Evolutionary conservation across 2,329 filamentous ascomycete species (phyloP).

Genomic region (Chaetothyriales sp.): DNA sequence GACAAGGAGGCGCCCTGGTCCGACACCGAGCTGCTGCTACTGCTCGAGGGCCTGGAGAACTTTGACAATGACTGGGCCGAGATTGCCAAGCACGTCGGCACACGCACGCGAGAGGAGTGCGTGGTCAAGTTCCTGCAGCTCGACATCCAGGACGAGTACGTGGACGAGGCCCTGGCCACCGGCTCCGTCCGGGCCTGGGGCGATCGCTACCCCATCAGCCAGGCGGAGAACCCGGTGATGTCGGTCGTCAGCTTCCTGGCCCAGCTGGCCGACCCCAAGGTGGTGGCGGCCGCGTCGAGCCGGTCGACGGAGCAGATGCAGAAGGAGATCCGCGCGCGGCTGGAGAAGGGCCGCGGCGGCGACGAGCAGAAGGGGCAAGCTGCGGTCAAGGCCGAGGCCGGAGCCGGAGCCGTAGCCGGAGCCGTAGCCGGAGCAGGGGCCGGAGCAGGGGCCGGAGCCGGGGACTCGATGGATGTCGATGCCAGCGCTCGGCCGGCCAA

Average conservation of each 20-base stretch:
- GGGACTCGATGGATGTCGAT: slow-evolving; percentile 53
- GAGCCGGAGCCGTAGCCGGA: too few relatives aligned
- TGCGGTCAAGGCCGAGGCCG: slow-evolving; percentile 35
- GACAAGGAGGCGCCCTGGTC: slow-evolving; percentile 84
- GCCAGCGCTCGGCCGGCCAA: slow-evolving; percentile 24
- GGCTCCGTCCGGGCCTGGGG: slow-evolving; percentile 54
- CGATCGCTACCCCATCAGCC: slow-evolving; percentile 76
- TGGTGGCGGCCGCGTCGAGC: slow-evolving; percentile 79
- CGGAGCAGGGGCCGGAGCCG: too few relatives aligned
- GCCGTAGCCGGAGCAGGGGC: too few relatives aligned
- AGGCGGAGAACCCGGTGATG: slow-evolving; percentile 91
- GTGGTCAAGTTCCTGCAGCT: slow-evolving; percentile 92
- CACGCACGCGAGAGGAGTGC: slow-evolving; percentile 85
- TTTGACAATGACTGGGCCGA: slow-evolving; percentile 94
- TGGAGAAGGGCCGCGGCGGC: slow-evolving; percentile 48
- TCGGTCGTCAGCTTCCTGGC: slow-evolving; percentile 92
- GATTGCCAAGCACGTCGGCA: slow-evolving; percentile 83
- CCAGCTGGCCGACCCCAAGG: slow-evolving; percentile 74
- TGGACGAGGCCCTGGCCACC: slow-evolving; percentile 58
- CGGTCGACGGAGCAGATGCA: slow-evolving; percentile 79
- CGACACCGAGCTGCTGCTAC: slow-evolving; percentile 73
- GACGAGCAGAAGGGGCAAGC: slow-evolving; percentile 33
- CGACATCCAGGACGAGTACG: slow-evolving; percentile 93
- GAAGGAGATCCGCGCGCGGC: slow-evolving; percentile 60
- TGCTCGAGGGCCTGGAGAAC: slow-evolving; percentile 80